These are phyloP conservation scores for Leccinum incarnatum DNA, from an alignment of 768 basidiomycete genomes.

Conservation along the genomic window DNA sequence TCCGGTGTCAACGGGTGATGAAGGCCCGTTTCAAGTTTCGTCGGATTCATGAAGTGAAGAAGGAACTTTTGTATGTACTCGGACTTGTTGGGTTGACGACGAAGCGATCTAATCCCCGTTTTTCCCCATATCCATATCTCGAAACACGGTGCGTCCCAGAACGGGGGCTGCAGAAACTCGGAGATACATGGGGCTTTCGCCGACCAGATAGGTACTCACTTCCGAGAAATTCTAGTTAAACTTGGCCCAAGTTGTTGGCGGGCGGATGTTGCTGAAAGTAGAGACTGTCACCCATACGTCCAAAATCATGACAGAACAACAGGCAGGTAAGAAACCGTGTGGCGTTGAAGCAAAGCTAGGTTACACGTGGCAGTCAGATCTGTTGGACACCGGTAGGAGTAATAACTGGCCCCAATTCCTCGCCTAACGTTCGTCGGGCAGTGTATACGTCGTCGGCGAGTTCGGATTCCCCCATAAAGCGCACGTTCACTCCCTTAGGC, in stretches of 20 bases:
- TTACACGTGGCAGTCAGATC: neutral
- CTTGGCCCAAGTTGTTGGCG: too few relatives aligned
- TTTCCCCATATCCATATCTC: neutral
- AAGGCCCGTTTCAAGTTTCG: neutral
- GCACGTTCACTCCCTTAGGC: neutral
- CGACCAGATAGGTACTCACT: neutral
- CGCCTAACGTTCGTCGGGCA: neutral
- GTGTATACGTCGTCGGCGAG: neutral
- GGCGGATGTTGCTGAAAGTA: too few relatives aligned
- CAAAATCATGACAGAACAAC: too few relatives aligned
- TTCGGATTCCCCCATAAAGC: neutral
- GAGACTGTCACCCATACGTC: too few relatives aligned
- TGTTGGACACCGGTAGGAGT: neutral
- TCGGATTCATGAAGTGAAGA: neutral
- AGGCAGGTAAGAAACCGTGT: neutral
- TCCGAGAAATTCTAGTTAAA: neutral
- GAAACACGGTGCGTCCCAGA: neutral
- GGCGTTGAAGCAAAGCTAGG: neutral
- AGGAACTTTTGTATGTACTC: neutral
- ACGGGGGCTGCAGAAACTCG: neutral
- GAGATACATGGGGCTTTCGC: neutral
- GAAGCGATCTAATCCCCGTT: neutral
- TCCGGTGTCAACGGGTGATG: neutral
- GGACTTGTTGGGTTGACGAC: neutral
- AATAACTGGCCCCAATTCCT: neutral